Base-by-base conservation (phyloP, 805 yeast species). In the Nakazawaea siamensis region DNA sequence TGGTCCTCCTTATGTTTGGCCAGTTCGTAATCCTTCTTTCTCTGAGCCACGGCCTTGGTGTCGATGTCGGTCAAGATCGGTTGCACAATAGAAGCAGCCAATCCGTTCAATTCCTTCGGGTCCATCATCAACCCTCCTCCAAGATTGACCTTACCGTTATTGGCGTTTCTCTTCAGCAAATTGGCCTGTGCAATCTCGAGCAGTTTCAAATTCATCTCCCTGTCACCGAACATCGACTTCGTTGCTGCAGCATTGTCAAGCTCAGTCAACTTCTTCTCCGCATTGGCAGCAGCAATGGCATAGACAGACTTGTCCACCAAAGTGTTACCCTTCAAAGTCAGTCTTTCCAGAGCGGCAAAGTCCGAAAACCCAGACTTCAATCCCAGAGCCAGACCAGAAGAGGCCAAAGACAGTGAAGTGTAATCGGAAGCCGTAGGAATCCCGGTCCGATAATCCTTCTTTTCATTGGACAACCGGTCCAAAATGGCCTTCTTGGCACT, bases 61-160 rank as follows among this genome's bases (percentile, higher is more conserved):
- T 72, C 66, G 49, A 90, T 74, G 55, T 85, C 88, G 26, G 65
- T 68, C 49, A 90, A 63, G 4, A 90, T 87, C 7, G 98, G 98
- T 45, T 72, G 68, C 39, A 92, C 95, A 50, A 83, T 66, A 31
- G 76, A 69, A 41, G 75, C 62, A 15, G 98, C 97, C 62, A 90
- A 72, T 34, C 69, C 69, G 43, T 84, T 80, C 42, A 92, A 73
- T 49, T 88, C 96, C 15, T 65, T 70, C 40, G 70, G 80, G 26
- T 82, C 66, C 70, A 90, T 74, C 49, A 69, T 73, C 39, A 84
- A 66, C 2, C 97, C 97, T 43, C 94, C 95, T 41, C 98, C 98
- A 43, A 90, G 60, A 50, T 85, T 68, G 47, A 86, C 64, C 54
- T 78, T 72, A 43, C 77, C 75, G 42, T 66, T 64, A 32, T 50